Evolutionary conservation across 2,329 filamentous ascomycete genomes (phyloP).

Genomic region (Aurifilum marmelostoma): DNA sequence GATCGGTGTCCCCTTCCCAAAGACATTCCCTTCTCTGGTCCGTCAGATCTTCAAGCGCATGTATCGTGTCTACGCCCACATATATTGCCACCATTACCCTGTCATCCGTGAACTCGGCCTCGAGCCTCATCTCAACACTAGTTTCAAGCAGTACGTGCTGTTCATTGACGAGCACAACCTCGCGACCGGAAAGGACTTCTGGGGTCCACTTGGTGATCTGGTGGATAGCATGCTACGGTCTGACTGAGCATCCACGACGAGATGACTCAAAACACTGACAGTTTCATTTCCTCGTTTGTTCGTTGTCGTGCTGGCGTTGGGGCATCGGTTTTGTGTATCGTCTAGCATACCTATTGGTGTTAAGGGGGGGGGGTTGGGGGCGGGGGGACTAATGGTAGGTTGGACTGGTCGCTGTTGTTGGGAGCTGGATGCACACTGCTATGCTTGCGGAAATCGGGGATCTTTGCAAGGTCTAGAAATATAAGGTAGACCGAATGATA

Average conservation of each 20-base stretch:
- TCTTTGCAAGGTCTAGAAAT: conserved; percentile 1
- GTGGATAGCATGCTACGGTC: conserved; percentile 98
- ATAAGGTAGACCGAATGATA: conserved; percentile 18
- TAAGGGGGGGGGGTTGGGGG: background rate
- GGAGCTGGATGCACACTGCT: background rate
- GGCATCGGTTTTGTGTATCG: conserved; percentile 34
- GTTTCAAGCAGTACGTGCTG: conserved; percentile 99
- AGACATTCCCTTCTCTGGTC: conserved; percentile 84
- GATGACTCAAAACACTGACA: conserved; percentile 6
- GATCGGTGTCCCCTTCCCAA: conserved; percentile 93
- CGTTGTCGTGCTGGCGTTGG: conserved; percentile 26
- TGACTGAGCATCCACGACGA: conserved; percentile 59
- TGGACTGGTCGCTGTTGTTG: background rate
- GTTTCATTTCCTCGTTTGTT: conserved; percentile 15
- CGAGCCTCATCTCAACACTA: conserved; percentile 96
- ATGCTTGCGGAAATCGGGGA: background rate
- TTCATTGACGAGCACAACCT: conserved; percentile 97
- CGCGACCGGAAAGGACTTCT: conserved; percentile 94
- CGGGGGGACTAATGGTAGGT: background rate
- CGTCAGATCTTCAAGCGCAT: conserved; percentile 98
- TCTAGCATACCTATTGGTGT: conserved; percentile 28
- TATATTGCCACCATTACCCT: conserved; percentile 99
- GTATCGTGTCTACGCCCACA: conserved; percentile 98
- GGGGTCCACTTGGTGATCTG: conserved; percentile 91
- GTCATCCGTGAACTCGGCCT: conserved; percentile 93